phyloP scores from a whole-genome alignment of 2,329 filamentous ascomycete genomes.

The Mariannaea sp. region DNA sequence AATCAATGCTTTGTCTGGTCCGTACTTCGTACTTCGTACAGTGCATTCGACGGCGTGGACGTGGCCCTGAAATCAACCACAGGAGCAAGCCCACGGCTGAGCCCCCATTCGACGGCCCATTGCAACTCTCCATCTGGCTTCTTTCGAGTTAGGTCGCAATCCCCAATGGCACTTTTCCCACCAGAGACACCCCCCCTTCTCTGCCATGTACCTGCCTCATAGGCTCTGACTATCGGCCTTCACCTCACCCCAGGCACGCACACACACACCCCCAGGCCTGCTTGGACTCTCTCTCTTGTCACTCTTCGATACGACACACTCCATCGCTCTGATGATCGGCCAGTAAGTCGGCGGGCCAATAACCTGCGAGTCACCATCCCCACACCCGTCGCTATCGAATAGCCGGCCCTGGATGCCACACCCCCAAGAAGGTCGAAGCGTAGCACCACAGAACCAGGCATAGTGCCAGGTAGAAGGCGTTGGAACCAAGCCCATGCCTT shows the following conservation, averaged over 20 bases:
- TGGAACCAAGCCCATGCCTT: constrained; percentile 35
- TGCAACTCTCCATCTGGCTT: constrained; percentile 33
- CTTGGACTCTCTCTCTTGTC: constrained; percentile 14
- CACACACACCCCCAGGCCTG: constrained; percentile 14
- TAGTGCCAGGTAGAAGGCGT: constrained; percentile 37
- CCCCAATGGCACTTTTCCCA: constrained; percentile 19
- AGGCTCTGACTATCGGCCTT: background rate
- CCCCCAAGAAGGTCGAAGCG: constrained; percentile 19
- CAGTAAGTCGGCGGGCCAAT: constrained; percentile 31
- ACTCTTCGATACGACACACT: constrained; percentile 33
- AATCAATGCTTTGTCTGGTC: too few species aligned
- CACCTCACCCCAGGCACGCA: background rate
- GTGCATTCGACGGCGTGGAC: constrained; percentile 8
- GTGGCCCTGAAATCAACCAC: constrained; percentile 17
- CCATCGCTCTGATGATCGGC: constrained; percentile 33
- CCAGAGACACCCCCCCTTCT: constrained; percentile 9
- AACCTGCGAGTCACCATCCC: constrained; percentile 21
- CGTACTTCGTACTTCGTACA: constrained; percentile 5
- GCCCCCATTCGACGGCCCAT: constrained; percentile 32
- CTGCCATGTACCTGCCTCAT: constrained; percentile 6
- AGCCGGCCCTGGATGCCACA: constrained; percentile 19
- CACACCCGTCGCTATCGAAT: constrained; percentile 31
- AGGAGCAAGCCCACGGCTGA: constrained; percentile 25
- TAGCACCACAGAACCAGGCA: constrained; percentile 17
- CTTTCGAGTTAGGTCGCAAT: constrained; percentile 11